Percentiles rank a stretch among this genome's conserved stretches.
Evolutionary conservation across 305 asterid species (phyloP).

Genomic region (Stenogyne calaminthoides): DNA sequence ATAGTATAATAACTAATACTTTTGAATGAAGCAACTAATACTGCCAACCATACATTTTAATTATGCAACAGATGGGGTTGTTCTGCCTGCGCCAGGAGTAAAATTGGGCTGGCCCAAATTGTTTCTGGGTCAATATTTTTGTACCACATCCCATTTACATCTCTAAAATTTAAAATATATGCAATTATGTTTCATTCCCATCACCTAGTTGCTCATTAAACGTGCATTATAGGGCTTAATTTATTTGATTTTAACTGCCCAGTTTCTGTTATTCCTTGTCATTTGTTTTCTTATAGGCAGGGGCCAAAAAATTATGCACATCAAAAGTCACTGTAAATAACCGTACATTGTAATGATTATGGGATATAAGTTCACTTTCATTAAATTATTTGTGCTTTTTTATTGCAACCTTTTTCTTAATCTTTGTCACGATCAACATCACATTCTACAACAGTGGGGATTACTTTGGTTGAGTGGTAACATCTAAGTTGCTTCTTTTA

Average conservation of each 20-base stretch:
- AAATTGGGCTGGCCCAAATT: background rate
- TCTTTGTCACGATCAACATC: background rate
- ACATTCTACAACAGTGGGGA: background rate
- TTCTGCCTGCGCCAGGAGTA: background rate
- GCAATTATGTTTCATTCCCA: too few species aligned
- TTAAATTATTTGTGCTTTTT: background rate
- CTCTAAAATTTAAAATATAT: background rate
- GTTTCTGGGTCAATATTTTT: background rate
- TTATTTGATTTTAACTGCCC: background rate
- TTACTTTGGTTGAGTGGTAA: background rate
- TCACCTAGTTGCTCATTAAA: too few species aligned
- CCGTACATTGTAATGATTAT: background rate
- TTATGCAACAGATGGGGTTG: background rate
- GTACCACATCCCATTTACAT: background rate
- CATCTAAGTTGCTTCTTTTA: background rate
- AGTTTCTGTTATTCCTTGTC: background rate
- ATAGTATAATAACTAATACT: too few species aligned
- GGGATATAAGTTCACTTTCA: background rate
- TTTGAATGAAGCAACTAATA: too few species aligned
- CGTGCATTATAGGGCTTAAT: too few species aligned
- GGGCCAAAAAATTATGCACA: background rate
- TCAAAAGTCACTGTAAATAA: background rate
- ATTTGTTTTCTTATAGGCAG: background rate
- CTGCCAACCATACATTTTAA: too few species aligned
- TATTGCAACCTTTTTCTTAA: background rate